phyloP scores from a whole-genome alignment of 768 basidiomycete genomes.

The Phallus indusiatus region DNA sequence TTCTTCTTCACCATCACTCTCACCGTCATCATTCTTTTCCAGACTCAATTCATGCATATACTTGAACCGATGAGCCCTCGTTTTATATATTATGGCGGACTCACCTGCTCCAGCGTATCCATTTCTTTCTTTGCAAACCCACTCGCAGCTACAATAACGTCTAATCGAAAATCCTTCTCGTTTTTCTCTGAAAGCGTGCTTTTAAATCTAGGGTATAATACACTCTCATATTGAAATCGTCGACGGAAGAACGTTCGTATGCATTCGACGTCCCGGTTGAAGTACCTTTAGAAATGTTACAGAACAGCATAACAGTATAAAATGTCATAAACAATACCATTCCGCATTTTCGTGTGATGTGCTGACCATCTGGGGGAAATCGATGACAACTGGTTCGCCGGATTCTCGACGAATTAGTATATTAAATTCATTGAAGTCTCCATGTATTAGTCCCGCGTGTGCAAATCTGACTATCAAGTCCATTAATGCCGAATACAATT shows the following conservation, averaged over 20 bases:
- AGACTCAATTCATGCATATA: constrained; percentile 53
- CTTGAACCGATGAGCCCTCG: constrained; percentile 27
- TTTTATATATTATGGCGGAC: constrained; percentile 21
- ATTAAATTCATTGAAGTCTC: constrained; percentile 99
- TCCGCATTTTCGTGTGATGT: constrained; percentile 95
- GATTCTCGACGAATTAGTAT: constrained; percentile 78
- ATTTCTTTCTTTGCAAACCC: constrained; percentile 84
- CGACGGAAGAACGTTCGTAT: constrained; percentile 88
- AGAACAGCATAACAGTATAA: background rate
- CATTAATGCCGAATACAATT: constrained; percentile 88
- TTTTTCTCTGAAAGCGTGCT: constrained; percentile 35
- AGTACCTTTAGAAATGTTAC: constrained; percentile 57
- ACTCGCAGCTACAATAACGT: constrained; percentile 89
- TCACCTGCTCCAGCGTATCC: constrained; percentile 74
- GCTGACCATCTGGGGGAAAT: constrained; percentile 99
- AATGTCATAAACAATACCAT: constrained; percentile 48
- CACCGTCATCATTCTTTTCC: constrained; percentile 24
- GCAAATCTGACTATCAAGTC: constrained; percentile 94
- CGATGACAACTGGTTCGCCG: constrained; percentile 82
- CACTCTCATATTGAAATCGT: constrained; percentile 88
- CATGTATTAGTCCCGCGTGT: constrained; percentile 90
- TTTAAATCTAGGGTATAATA: constrained; percentile 78
- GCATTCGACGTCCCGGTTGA: constrained; percentile 97
- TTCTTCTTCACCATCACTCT: constrained; percentile 26
- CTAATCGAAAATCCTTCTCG: constrained; percentile 57